Conservation (phyloP, 2,329 filamentous ascomycete genomes). For the Ophiosphaerella herpotricha region DNA sequence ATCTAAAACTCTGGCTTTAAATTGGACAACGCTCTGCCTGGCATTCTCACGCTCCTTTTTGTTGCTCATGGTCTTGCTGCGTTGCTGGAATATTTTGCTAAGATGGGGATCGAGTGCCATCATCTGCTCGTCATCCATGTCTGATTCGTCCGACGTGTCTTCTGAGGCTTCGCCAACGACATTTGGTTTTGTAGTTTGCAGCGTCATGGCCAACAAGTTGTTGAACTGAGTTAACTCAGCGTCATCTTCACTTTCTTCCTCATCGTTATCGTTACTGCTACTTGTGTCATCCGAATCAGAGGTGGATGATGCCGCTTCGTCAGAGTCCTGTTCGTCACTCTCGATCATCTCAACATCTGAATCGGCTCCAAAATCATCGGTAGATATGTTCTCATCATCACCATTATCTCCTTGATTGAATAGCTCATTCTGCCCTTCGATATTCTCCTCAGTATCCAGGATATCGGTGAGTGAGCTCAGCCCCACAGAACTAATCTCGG, state of each 20-base stretch:
- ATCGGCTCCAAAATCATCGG: conserved; percentile 53
- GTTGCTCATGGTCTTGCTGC: conserved; percentile 66
- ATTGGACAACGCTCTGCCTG: conserved; percentile 86
- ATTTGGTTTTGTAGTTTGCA: conserved; percentile 66
- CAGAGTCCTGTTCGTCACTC: conserved; percentile 36
- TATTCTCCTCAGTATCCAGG: conserved; percentile 76
- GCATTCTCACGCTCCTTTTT: conserved; percentile 88
- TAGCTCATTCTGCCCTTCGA: conserved; percentile 81
- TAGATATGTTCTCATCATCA: conserved; percentile 48
- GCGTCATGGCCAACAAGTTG: conserved; percentile 74
- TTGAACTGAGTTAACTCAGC: conserved; percentile 68
- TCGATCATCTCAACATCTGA: conserved; percentile 54
- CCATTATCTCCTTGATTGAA: conserved; percentile 66
- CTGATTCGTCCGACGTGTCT: conserved; percentile 66
- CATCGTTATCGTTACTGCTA: conserved; percentile 26
- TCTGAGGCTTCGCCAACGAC: conserved; percentile 64
- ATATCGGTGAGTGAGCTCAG: conserved; percentile 71
- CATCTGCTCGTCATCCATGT: conserved; percentile 98
- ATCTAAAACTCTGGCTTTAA: conserved; percentile 93
- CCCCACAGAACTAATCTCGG: conserved; percentile 73
- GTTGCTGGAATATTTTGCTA: conserved; percentile 81
- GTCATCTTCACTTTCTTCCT: conserved; percentile 48
- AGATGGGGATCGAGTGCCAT: conserved; percentile 83
- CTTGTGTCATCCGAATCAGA: conserved; percentile 21
- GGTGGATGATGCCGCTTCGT: conserved; percentile 28